Evolutionary conservation across 2,329 filamentous ascomycete species (phyloP), one percentile per base, ranked within the genome.

Genomic region (Diaporthe aspalathi): DNA sequence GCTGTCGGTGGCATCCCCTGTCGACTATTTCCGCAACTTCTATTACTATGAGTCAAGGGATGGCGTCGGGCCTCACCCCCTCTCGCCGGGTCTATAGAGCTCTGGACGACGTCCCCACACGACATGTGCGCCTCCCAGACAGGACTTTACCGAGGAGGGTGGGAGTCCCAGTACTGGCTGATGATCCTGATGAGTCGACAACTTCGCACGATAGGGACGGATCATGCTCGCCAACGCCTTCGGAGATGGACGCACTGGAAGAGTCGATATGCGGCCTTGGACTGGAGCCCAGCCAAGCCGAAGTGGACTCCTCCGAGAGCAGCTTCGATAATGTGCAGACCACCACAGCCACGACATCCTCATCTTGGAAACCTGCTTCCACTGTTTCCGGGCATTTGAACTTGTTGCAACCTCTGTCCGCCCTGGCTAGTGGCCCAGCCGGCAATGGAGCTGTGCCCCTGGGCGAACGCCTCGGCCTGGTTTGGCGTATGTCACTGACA

Each of bases 201-300:
- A 14, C 14, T 32, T 49, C 38, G 5, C 27, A 49, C 3, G 40
- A n/a, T 29, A 35, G 22, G 12, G 29, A 29, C 16, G 17, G 11
- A 14, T 66, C 69, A 20, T 66, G 32, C 65, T 73, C 71, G 22
- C 69, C 71, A 22, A 73, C 71, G 4, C 7, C 50, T 22, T 73
- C 71, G 11, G 71, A 73, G 5, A 20, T 71, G 4, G 71, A 73
- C 9, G 71, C 71, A 12, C 22, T 71, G 32, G 71, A 73, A 16
- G 65, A 71, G 43, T 71, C 65, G 12, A 60, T 68, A 16, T 47
- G 32, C n/a, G 50, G 52, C 4, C 29, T 66, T 11, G 68, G 65
- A 11, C 27, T 47, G 7, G 49, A 53, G 68, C 67, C 56, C 11
- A 45, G 49, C 45, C 29, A 60, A 27, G 62, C 20, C 43, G 43